phyloP scores from a whole-genome alignment of 1,284 basidiomycete species.

The Heterobasidion annosum region DNA sequence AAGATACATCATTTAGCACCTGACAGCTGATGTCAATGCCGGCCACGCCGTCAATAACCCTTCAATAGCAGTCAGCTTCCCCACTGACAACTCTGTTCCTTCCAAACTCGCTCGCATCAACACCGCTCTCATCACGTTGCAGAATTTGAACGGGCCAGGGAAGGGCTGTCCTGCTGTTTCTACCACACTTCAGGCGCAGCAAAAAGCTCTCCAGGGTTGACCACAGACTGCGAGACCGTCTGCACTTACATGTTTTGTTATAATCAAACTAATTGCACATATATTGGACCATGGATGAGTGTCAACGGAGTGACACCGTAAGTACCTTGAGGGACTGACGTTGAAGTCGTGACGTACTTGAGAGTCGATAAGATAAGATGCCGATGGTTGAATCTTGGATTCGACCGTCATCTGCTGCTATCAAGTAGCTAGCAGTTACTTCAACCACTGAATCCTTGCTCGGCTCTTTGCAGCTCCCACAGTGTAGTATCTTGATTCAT shows the following conservation, averaged over 20 bases:
- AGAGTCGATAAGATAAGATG: too few relatives aligned
- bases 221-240: neutral
- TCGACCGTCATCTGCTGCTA: too few relatives aligned
- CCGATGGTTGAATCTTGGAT: too few relatives aligned
- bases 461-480: too few relatives aligned
- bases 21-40: constrained; percentile 25
- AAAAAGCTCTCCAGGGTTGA: constrained; percentile 25
- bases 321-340: too few relatives aligned
- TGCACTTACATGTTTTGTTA: neutral
- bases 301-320: too few relatives aligned
- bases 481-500: too few relatives aligned
- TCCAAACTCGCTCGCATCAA: constrained; percentile 24
- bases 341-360: too few relatives aligned
- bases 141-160: constrained; percentile 29
- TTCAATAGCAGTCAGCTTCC: constrained; percentile 23
- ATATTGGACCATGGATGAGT: too few relatives aligned
- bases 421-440: too few relatives aligned
- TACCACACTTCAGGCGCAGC: constrained; percentile 25
- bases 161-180: constrained; percentile 26
- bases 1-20: constrained; percentile 10
- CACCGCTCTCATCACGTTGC: constrained; percentile 21
- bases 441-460: too few relatives aligned
- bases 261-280: too few relatives aligned
- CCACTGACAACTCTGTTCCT: constrained; percentile 20
- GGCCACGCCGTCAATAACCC: constrained; percentile 29